Evolutionary conservation across 176 grass and related monocot genomes (phyloP).

Genomic region (Aechmea fasciata): DNA sequence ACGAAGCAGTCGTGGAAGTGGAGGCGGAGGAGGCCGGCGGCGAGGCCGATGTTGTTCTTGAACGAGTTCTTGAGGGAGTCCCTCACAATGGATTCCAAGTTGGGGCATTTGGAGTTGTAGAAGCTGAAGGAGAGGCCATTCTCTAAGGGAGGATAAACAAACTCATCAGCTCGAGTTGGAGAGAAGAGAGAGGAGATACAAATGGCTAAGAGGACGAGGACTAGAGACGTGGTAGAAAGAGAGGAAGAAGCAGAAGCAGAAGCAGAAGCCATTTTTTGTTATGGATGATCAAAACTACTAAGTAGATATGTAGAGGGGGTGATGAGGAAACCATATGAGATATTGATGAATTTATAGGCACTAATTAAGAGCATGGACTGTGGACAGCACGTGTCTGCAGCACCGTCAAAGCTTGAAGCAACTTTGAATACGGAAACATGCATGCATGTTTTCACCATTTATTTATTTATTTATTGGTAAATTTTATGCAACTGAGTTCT

Average conservation of each 20-base stretch:
- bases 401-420: no score
- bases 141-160: conserved; percentile 31
- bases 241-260: background rate
- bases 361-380: no score
- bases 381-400: no score
- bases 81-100: conserved; percentile 24
- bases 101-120: conserved; percentile 49
- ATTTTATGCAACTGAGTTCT: no score
- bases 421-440: no score
- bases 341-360: no score
- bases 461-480: no score
- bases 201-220: background rate
- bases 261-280: no score
- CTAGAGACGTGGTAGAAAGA: background rate
- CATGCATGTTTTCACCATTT: no score
- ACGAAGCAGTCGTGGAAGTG: conserved; percentile 95
- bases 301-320: no score
- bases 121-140: conserved; percentile 39
- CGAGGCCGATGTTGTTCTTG: conserved; percentile 33
- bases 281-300: no score
- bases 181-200: background rate
- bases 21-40: conserved; percentile 49
- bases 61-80: conserved; percentile 21
- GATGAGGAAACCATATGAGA: no score
- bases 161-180: background rate